Percentiles rank a stretch among this genome's conserved stretches.
phyloP scores from a whole-genome alignment of 2,329 filamentous ascomycete species.

The Monosporascus sp. region DNA sequence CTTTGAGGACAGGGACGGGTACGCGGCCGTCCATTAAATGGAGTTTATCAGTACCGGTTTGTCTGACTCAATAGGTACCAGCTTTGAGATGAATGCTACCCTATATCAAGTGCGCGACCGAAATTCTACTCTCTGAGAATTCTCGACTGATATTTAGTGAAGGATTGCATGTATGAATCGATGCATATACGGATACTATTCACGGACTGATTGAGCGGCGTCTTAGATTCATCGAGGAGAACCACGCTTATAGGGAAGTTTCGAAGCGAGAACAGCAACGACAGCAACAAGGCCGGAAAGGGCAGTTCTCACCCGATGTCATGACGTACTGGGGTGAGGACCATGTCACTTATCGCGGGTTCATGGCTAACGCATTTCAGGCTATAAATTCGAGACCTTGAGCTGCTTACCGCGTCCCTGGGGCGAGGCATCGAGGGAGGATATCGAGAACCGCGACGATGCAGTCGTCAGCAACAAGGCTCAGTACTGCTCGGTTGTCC shows the following conservation, averaged over 20 bases:
- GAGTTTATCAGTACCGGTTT: background rate
- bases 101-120: conserved; percentile 68
- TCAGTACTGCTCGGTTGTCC: conserved; percentile 93
- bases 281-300: conserved; percentile 41
- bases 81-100: conserved; percentile 95
- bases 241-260: conserved; percentile 66
- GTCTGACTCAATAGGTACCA: conserved; percentile 31
- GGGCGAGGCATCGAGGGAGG: conserved; percentile 65
- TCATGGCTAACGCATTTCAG: conserved; percentile 36
- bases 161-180: conserved; percentile 50
- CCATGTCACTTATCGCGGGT: background rate
- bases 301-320: conserved; percentile 60
- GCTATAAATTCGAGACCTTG: conserved; percentile 95
- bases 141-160: conserved; percentile 16
- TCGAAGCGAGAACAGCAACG: conserved; percentile 55
- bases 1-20: conserved; percentile 79
- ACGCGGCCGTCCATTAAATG: conserved; percentile 22
- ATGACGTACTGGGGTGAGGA: conserved; percentile 86
- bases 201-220: conserved; percentile 4
- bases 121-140: conserved; percentile 1
- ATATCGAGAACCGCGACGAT: conserved; percentile 71
- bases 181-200: background rate
- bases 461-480: conserved; percentile 80
- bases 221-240: conserved; percentile 84
- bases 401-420: conserved; percentile 71